A percentile compares a stretch with the other conserved stretches of the same genome.
These are phyloP conservation scores for Tetradesmus obliquus DNA, from an alignment of 139 green algal genomes.

Conservation along the genomic window DNA sequence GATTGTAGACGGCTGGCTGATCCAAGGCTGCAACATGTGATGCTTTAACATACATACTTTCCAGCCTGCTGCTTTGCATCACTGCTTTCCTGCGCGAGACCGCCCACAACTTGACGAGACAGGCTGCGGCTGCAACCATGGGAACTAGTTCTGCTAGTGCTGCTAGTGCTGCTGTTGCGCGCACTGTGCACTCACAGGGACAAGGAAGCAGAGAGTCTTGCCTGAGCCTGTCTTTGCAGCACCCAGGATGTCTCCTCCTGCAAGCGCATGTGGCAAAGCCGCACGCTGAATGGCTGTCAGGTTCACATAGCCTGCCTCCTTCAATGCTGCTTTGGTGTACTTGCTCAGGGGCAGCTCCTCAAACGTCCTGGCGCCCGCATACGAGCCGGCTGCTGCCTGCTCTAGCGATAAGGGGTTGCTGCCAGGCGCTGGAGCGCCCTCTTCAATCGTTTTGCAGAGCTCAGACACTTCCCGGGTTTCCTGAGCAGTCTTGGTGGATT, in stretches of 20 bases:
- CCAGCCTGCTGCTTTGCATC: background rate
- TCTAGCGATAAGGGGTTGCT: slow-evolving; percentile 58
- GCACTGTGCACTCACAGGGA: slow-evolving; percentile 76
- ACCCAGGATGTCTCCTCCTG: slow-evolving; percentile 93
- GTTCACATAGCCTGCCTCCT: slow-evolving; percentile 66
- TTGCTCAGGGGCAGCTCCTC: slow-evolving; percentile 64
- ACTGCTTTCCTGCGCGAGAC: background rate
- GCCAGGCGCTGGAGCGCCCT: slow-evolving; percentile 59
- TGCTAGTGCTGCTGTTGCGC: background rate
- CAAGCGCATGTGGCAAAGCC: slow-evolving; percentile 92
- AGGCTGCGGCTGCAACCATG: background rate
- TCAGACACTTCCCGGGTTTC: slow-evolving; percentile 54
- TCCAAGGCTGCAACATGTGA: no score
- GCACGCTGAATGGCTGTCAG: slow-evolving; percentile 96
- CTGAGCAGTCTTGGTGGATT: slow-evolving; percentile 24
- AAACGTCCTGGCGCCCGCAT: slow-evolving; percentile 57
- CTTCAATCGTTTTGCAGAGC: slow-evolving; percentile 45
- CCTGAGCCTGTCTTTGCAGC: slow-evolving; percentile 98
- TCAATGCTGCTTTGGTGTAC: slow-evolving; percentile 71
- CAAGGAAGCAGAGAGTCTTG: slow-evolving; percentile 97
- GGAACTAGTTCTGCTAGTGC: background rate
- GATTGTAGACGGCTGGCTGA: no score
- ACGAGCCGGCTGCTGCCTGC: slow-evolving; percentile 40
- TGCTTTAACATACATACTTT: background rate
- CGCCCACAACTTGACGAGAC: background rate